Conservation (phyloP, 2,329 filamentous ascomycete genomes). For the Hyphodiscus sp. region DNA sequence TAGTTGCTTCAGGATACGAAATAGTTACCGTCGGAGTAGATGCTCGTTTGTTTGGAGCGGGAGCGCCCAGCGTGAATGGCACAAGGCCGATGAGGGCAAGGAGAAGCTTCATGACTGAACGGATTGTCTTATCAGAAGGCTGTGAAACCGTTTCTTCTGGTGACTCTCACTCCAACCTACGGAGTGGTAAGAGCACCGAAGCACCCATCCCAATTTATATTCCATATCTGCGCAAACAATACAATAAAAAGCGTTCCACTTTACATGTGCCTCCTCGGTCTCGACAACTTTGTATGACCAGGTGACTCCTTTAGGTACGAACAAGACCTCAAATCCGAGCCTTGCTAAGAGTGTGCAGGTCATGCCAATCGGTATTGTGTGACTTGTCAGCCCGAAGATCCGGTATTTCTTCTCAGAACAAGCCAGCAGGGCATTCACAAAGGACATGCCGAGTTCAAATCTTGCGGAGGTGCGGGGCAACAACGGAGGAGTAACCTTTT, state of each 20-base stretch:
- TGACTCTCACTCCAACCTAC: neutral
- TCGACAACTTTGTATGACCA: neutral
- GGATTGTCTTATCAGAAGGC: neutral
- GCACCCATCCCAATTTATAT: neutral
- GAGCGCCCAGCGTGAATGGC: neutral
- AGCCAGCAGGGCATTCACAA: neutral
- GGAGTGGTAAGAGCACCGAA: neutral
- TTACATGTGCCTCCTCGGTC: neutral
- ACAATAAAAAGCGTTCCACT: neutral
- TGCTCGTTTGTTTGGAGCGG: neutral
- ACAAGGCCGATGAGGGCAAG: neutral
- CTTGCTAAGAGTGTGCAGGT: neutral
- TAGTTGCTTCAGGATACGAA: neutral
- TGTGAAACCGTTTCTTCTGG: neutral
- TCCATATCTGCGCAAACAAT: neutral
- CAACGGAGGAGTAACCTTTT: neutral
- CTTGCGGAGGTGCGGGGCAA: neutral
- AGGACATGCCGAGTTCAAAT: neutral
- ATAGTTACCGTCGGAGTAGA: neutral
- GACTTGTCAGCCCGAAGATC: neutral
- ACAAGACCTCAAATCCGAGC: neutral
- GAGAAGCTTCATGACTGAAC: neutral
- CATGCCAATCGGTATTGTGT: neutral
- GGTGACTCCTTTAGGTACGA: neutral
- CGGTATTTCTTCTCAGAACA: neutral